These are phyloP conservation scores for Nemania serpens DNA, from an alignment of 2,329 filamentous ascomycete genomes.

Conservation along the genomic window DNA sequence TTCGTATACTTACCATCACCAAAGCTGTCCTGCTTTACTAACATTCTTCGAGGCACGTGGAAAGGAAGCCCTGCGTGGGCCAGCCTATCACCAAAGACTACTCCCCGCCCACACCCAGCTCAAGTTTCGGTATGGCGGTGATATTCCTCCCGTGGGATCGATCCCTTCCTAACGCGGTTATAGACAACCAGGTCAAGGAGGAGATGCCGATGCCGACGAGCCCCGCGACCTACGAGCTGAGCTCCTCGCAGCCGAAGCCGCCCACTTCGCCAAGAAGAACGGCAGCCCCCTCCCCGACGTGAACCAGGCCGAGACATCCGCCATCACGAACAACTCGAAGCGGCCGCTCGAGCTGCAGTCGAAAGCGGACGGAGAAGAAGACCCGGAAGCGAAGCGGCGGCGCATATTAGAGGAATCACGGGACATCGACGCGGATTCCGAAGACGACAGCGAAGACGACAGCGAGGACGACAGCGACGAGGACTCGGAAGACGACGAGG, in stretches of 20 bases:
- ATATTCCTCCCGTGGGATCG: background rate
- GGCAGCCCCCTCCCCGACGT: constrained; percentile 56
- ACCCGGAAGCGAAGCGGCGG: constrained; percentile 79
- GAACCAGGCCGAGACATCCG: constrained; percentile 46
- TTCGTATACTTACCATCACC: constrained; percentile 48
- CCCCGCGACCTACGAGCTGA: constrained; percentile 85
- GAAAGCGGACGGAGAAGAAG: constrained; percentile 58
- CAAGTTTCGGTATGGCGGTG: constrained; percentile 71
- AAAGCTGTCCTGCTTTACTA: constrained; percentile 6
- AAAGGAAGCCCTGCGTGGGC: constrained; percentile 91
- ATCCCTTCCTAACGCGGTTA: background rate
- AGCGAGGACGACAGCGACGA: constrained; percentile 47
- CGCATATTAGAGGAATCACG: constrained; percentile 86
- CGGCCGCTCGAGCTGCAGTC: constrained; percentile 63
- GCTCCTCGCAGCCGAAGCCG: constrained; percentile 84
- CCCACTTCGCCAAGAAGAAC: constrained; percentile 84
- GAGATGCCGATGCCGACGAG: constrained; percentile 73
- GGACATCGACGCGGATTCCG: constrained; percentile 81
- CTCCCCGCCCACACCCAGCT: constrained; percentile 92
- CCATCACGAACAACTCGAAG: constrained; percentile 60
- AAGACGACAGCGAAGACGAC: constrained; percentile 59
- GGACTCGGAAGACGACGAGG: constrained; percentile 71
- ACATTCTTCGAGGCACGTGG: constrained; percentile 70
- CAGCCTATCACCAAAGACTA: constrained; percentile 94
- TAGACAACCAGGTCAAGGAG: constrained; percentile 86